These are phyloP conservation scores for Lantana camara DNA, from an alignment of 257 asterid genomes.

Conservation along the genomic window DNA sequence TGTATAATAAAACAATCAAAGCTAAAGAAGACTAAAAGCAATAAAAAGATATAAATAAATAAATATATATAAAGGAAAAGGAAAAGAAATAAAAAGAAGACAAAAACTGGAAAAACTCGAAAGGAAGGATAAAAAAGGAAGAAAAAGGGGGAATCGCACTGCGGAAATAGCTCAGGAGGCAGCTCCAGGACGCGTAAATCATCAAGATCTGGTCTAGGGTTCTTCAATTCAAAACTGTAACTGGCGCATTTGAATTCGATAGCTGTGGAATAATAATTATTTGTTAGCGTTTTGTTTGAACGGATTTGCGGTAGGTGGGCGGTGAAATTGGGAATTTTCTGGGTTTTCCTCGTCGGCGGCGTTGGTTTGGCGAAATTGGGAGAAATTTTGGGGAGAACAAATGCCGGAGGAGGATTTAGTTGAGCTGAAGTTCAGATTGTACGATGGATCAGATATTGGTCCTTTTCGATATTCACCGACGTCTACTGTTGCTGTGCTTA, in stretches of 20 bases:
- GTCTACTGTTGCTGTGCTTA: constrained; percentile 80
- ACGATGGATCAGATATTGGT: constrained; percentile 95
- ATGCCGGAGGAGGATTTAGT: constrained; percentile 63
- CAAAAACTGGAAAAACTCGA: constrained; percentile 7
- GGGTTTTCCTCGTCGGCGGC: background rate
- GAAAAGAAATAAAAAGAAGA: background rate
- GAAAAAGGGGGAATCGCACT: constrained; percentile 31
- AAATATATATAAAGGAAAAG: no score
- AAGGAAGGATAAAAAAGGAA: background rate
- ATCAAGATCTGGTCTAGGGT: constrained; percentile 47
- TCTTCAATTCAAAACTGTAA: constrained; percentile 27
- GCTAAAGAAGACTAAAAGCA: constrained; percentile 19
- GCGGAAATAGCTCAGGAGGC: constrained; percentile 22
- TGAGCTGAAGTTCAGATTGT: constrained; percentile 86
- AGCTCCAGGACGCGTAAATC: constrained; percentile 28
- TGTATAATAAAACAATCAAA: background rate
- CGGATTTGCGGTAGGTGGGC: constrained; percentile 25
- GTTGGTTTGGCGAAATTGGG: constrained; percentile 12
- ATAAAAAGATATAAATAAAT: background rate
- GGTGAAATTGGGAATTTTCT: constrained; percentile 17
- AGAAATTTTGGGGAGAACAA: constrained; percentile 25
- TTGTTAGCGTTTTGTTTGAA: constrained; percentile 16
- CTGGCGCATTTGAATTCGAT: constrained; percentile 14
- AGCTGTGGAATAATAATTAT: background rate
- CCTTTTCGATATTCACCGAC: constrained; percentile 89